A percentile compares a stretch with the other conserved stretches of the same genome.
Conservation (phyloP, 1,284 basidiomycete species). For the Peniophora sp. region DNA sequence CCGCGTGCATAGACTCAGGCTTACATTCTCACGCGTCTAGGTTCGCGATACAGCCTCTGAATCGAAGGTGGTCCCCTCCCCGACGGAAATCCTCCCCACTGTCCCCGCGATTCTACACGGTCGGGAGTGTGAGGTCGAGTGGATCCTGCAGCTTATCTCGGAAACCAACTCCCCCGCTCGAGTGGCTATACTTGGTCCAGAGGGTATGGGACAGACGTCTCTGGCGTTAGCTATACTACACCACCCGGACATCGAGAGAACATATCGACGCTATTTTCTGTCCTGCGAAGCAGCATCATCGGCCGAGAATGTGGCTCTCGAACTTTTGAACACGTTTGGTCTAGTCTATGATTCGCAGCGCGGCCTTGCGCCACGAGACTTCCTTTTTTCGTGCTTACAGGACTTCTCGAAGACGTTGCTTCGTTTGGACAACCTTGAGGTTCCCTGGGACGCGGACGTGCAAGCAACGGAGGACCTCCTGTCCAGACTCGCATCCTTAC, state of each 20-base stretch:
- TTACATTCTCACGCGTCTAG: background rate
- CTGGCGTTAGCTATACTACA: slow-evolving; percentile 20
- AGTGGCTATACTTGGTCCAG: slow-evolving; percentile 21
- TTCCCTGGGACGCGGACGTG: slow-evolving; percentile 16
- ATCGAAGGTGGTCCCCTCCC: too few species aligned
- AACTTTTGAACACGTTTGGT: slow-evolving; percentile 12
- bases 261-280: slow-evolving; percentile 19
- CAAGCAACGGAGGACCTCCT: background rate
- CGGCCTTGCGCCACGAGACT: background rate
- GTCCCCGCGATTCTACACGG: background rate
- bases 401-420: slow-evolving; percentile 12
- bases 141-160: background rate
- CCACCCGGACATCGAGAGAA: slow-evolving; percentile 6
- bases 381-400: slow-evolving; percentile 8
- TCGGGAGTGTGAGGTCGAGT: background rate
- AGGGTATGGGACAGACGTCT: slow-evolving; percentile 29
- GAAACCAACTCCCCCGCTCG: background rate
- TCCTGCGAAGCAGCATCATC: slow-evolving; percentile 18
- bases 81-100: background rate
- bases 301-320: slow-evolving; percentile 11
- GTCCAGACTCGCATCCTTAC: background rate
- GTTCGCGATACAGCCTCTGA: background rate
- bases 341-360: background rate
- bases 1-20: background rate
- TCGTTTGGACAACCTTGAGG: slow-evolving; percentile 26